Percentiles rank a stretch among this genome's conserved stretches.
Conservation (phyloP, 176 grass and related monocot genomes). For the Tillandsia leiboldiana region DNA sequence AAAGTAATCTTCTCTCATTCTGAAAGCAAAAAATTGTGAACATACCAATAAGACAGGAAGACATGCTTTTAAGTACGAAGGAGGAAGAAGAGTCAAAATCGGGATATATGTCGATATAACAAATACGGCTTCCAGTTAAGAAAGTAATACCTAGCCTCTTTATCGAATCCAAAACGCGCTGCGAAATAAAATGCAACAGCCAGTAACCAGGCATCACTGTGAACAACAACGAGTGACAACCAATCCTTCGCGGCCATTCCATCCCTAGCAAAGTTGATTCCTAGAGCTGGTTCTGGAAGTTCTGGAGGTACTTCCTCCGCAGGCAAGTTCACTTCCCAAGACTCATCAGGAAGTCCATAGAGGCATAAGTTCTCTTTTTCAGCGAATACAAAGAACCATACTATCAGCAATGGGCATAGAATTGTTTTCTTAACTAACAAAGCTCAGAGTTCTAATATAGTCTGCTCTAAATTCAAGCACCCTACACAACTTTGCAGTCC, state of each 20-base stretch:
- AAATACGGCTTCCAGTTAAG: neutral
- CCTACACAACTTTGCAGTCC: too few species aligned
- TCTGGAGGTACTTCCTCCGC: constrained; percentile 96
- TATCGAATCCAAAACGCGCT: constrained; percentile 92
- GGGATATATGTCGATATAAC: neutral
- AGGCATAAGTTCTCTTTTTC: constrained; percentile 98
- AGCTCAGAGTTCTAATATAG: neutral
- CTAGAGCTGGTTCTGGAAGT: constrained; percentile 87
- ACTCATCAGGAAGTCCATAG: constrained; percentile 86
- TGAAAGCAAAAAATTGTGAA: neutral
- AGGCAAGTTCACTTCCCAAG: constrained; percentile 90
- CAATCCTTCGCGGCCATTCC: constrained; percentile 97
- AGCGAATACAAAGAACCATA: constrained; percentile 21
- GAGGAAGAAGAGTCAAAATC: neutral
- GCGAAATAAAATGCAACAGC: constrained; percentile 94
- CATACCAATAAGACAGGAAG: neutral
- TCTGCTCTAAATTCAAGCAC: neutral
- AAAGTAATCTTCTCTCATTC: neutral
- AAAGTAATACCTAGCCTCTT: constrained; percentile 72
- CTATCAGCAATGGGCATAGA: neutral
- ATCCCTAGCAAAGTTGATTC: constrained; percentile 98
- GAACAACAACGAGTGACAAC: constrained; percentile 83
- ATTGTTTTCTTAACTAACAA: neutral
- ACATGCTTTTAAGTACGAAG: neutral
- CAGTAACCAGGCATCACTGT: constrained; percentile 87